Base-by-base conservation (phyloP, 2,329 filamentous ascomycete species). In the Ophiosphaerella herpotricha region DNA sequence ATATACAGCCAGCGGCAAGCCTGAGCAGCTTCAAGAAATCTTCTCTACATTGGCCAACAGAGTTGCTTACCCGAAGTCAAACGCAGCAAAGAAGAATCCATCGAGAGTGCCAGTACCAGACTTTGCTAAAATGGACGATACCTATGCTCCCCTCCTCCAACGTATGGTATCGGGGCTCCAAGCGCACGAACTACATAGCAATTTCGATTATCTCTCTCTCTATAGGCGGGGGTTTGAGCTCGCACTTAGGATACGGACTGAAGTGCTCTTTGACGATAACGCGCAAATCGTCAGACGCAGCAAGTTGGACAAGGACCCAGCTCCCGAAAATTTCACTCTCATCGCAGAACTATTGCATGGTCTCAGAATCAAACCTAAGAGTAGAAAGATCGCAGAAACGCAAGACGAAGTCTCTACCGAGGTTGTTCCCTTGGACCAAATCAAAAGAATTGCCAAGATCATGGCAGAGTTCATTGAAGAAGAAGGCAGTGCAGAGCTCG, bases 161-260 rank as follows among this genome's bases (percentile, higher is more conserved):
- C 38, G 32, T 9, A 53, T 54, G 41, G 36, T 41, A n/a, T 33
- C 38, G 8, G 39, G 47, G 29, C 49, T 63, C 26, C 38, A 45
- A 23, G 43, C 42, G 5, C 34, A 54, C 9, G 58, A 65, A 37
- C 18, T 62, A 4, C 54, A 62, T 34, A 51, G 41, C 14, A 47
- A 52, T 38, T 65, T 63, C 47, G 60, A 65, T 37, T 60, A 62
- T 34, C 57, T 61, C 7, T 41, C 49, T 11, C 55, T 62, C 43
- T 63, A 55, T 41, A 56, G 58, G 1, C 55, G 60, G 11, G 49
- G 44, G 9, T 59, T 45, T 41, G 34, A 37, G 2, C 37, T 59
- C 13, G n/a, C 60, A 8, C 26, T 37, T 1, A 39, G 46, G 13
- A 45, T 63, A 8, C 50, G 60, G 2, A 14, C 21, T 4, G 41